Percentiles rank a stretch among this genome's conserved stretches.
Conservation (phyloP, 768 basidiomycete genomes). For the Amanita pallidorosea region DNA sequence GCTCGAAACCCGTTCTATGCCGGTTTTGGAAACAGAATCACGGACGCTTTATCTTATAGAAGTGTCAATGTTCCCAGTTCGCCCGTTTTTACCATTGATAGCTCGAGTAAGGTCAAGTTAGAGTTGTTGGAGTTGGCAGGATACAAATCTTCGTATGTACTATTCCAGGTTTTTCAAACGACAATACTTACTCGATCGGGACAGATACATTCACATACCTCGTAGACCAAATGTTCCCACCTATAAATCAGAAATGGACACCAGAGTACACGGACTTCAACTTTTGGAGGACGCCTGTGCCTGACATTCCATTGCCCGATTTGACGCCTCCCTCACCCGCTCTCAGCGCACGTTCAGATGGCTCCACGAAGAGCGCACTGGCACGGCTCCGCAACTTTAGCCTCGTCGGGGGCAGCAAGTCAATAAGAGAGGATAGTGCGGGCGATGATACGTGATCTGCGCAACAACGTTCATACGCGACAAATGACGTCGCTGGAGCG, state of each 20-base stretch:
- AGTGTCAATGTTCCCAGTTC: conserved; percentile 91
- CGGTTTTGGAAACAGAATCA: conserved; percentile 97
- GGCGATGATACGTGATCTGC: conserved; percentile 14
- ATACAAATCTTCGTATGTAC: conserved; percentile 84
- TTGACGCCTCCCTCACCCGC: conserved; percentile 84
- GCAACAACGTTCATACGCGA: conserved; percentile 36
- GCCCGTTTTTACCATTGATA: conserved; percentile 95
- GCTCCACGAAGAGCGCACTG: conserved; percentile 61
- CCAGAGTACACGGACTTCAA: conserved; percentile 96
- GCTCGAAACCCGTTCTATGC: conserved; percentile 82
- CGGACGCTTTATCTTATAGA: conserved; percentile 95
- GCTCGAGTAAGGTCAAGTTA: conserved; percentile 90
- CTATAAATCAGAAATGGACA: conserved; percentile 80
- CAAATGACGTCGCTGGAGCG: conserved; percentile 75
- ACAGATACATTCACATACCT: conserved; percentile 95
- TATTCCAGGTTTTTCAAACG: not conserved
- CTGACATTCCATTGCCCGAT: conserved; percentile 71
- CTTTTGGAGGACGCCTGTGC: conserved; percentile 82
- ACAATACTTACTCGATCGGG: conserved; percentile 1
- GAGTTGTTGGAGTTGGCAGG: conserved; percentile 94
- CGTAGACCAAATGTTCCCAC: conserved; percentile 99
- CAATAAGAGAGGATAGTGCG: not conserved
- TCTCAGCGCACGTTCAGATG: conserved; percentile 87
- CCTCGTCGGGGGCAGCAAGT: conserved; percentile 36
- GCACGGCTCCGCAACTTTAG: conserved; percentile 72